Evolutionary conservation across 495 filamentous ascomycete species (phyloP).

Genomic region (Apodospora peruviana): DNA sequence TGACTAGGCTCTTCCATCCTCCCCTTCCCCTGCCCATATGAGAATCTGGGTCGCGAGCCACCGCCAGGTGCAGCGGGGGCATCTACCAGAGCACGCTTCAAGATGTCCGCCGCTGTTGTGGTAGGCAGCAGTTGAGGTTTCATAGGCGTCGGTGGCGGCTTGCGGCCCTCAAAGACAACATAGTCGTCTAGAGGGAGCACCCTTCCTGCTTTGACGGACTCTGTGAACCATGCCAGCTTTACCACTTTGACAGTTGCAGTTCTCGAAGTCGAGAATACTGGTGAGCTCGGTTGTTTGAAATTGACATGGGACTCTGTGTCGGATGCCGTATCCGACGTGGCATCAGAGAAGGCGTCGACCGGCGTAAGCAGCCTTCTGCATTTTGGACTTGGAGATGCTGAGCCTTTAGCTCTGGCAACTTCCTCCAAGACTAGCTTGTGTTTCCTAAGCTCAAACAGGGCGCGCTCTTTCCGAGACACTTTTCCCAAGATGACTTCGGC

Average conservation of each 20-base stretch:
- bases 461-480: slow-evolving; percentile 61
- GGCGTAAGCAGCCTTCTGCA: slow-evolving; percentile 24
- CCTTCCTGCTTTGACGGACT: slow-evolving; percentile 48
- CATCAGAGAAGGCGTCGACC: slow-evolving; percentile 12
- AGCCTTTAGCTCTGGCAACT: slow-evolving; percentile 23
- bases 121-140: slow-evolving; percentile 9
- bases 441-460: slow-evolving; percentile 69
- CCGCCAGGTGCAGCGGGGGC: slow-evolving; percentile 1
- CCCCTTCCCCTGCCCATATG: slow-evolving; percentile 6
- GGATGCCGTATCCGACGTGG: slow-evolving; percentile 35
- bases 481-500: slow-evolving; percentile 70
- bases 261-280: too few species aligned
- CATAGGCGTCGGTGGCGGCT: slow-evolving; percentile 11
- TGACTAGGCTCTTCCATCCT: slow-evolving; percentile 4
- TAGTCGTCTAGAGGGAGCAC: slow-evolving; percentile 57
- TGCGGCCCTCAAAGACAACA: slow-evolving; percentile 59
- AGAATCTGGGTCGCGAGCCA: slow-evolving; percentile 12
- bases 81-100: slow-evolving; percentile 31
- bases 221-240: slow-evolving; percentile 68
- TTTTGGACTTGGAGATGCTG: slow-evolving; percentile 25
- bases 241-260: slow-evolving; percentile 56
- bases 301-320: slow-evolving; percentile 17
- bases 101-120: slow-evolving; percentile 17
- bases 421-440: slow-evolving; percentile 56
- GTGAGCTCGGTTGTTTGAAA: background rate